These are phyloP conservation scores for Paraconiothyrium sp. DNA, from an alignment of 2,329 filamentous ascomycete species.

Conservation along the genomic window DNA sequence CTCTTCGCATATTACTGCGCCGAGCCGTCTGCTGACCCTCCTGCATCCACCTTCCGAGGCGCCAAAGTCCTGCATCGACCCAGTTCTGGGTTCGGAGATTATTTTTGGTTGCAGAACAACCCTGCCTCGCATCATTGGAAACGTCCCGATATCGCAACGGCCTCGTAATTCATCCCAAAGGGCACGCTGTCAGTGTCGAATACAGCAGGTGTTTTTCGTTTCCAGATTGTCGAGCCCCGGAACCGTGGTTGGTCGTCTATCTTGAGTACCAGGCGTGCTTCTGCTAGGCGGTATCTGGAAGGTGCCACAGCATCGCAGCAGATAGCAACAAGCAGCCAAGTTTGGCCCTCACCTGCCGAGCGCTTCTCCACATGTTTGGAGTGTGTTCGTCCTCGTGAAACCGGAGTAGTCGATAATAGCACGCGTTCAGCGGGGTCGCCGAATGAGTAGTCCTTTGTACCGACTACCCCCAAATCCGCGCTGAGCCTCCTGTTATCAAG, in stretches of 20 bases:
- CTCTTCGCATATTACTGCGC: background rate
- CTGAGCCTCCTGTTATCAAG: constrained; percentile 2
- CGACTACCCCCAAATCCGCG: background rate
- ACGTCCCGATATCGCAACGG: constrained; percentile 14
- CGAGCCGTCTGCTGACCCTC: constrained; percentile 10
- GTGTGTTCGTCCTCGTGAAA: background rate
- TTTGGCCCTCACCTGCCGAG: constrained; percentile 19
- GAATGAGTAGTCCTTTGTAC: background rate
- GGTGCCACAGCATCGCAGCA: constrained; percentile 38
- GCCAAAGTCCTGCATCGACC: background rate
- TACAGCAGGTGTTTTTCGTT: constrained; percentile 11
- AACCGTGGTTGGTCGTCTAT: constrained; percentile 21
- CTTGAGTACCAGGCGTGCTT: constrained; percentile 21
- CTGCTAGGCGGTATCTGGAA: constrained; percentile 41
- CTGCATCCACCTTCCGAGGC: too few relatives aligned
- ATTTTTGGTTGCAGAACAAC: constrained; percentile 10
- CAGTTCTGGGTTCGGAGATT: constrained; percentile 15
- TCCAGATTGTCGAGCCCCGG: constrained; percentile 13
- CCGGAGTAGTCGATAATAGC: background rate
- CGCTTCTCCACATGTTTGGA: constrained; percentile 16
- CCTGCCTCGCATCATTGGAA: constrained; percentile 8
- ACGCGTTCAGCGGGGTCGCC: background rate
- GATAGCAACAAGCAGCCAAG: constrained; percentile 23
- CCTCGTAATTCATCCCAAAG: constrained; percentile 12
- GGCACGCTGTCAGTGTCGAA: background rate